Conservation (phyloP, 2,329 filamentous ascomycete genomes). For the Fusarium udum region DNA sequence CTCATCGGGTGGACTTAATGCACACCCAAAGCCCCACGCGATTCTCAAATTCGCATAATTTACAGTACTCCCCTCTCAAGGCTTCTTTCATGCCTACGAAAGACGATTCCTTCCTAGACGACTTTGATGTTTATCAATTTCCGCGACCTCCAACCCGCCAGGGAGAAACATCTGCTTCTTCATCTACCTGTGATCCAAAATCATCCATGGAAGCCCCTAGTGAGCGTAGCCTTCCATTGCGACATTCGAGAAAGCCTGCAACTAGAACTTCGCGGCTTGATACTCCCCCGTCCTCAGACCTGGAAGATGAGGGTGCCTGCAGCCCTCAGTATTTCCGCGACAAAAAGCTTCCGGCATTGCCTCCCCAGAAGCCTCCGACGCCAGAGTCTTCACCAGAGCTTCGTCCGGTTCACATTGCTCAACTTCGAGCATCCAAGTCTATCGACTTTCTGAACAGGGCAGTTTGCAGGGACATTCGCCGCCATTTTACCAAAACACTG, state of each 20-base stretch:
- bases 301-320: constrained; percentile 43
- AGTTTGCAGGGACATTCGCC: constrained; percentile 40
- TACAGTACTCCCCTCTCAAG: constrained; percentile 35
- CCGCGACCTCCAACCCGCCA: constrained; percentile 47
- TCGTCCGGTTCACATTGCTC: constrained; percentile 42
- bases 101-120: constrained; percentile 41
- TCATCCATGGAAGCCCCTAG: constrained; percentile 37
- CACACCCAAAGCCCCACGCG: constrained; percentile 17
- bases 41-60: constrained; percentile 21
- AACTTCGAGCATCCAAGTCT: constrained; percentile 42
- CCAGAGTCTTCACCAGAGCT: constrained; percentile 50
- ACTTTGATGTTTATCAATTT: constrained; percentile 51
- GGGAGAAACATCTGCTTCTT: constrained; percentile 39
- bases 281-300: constrained; percentile 49
- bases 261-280: constrained; percentile 41
- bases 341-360: constrained; percentile 44
- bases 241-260: constrained; percentile 37
- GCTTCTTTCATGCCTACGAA: constrained; percentile 42
- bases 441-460: constrained; percentile 44
- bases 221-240: constrained; percentile 41
- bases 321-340: constrained; percentile 34
- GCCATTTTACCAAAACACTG: constrained; percentile 41
- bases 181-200: constrained; percentile 36
- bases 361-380: constrained; percentile 43
- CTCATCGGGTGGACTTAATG: constrained; percentile 25